phyloP scores from a whole-genome alignment of 1,284 basidiomycete species.

The Ustilago trichophora region DNA sequence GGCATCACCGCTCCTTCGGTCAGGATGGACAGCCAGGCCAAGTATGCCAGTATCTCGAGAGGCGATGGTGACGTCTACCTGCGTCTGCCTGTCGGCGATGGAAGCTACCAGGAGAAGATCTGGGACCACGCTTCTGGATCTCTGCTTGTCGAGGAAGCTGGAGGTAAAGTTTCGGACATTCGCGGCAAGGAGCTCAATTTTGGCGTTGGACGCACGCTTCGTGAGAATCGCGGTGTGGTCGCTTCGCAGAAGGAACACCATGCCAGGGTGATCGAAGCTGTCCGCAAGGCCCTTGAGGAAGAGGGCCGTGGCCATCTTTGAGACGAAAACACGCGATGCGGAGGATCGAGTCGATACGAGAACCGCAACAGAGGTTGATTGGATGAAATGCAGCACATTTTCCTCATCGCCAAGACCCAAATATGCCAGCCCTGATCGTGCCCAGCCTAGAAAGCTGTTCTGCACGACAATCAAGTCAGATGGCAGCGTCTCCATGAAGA shows the following conservation, averaged over 20 bases:
- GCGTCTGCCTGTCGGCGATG: slow-evolving; percentile 82
- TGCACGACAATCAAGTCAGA: too few species aligned
- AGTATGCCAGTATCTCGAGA: slow-evolving; percentile 86
- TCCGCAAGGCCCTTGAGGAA: slow-evolving; percentile 74
- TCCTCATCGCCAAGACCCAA: too few species aligned
- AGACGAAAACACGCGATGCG: neutral
- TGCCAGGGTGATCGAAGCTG: slow-evolving; percentile 76
- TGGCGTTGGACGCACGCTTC: slow-evolving; percentile 83
- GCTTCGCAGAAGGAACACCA: slow-evolving; percentile 78
- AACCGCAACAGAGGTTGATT: too few species aligned
- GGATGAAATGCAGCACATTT: too few species aligned
- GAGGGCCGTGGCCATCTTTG: slow-evolving; percentile 66
- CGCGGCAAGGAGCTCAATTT: slow-evolving; percentile 83
- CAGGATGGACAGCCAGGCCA: slow-evolving; percentile 98
- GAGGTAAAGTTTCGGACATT: slow-evolving; percentile 85
- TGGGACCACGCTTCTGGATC: slow-evolving; percentile 95
- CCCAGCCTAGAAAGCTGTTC: too few species aligned
- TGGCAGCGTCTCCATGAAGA: too few species aligned
- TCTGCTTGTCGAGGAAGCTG: slow-evolving; percentile 86
- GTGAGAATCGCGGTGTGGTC: slow-evolving; percentile 86
- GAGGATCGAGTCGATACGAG: too few species aligned
- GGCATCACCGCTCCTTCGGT: slow-evolving; percentile 75
- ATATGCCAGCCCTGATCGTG: too few species aligned
- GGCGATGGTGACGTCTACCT: slow-evolving; percentile 91
- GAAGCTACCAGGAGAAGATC: slow-evolving; percentile 86